These are phyloP conservation scores for Clarireedia homoeocarpa DNA, from an alignment of 2,329 filamentous ascomycete genomes.

Conservation along the genomic window DNA sequence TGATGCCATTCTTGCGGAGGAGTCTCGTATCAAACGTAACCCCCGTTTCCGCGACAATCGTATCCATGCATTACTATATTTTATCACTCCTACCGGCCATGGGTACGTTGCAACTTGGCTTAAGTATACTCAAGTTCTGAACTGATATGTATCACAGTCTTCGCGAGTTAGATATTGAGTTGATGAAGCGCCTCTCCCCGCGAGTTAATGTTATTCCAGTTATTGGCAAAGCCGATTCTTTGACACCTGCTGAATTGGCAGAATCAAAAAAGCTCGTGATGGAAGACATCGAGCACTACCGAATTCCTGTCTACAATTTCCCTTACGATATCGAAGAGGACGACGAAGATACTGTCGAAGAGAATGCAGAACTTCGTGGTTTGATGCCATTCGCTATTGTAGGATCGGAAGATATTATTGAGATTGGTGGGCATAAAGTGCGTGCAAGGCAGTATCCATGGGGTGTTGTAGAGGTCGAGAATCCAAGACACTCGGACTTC, in stretches of 20 bases:
- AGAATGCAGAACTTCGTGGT: constrained; percentile 94
- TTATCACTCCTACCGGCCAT: constrained; percentile 96
- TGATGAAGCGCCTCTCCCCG: constrained; percentile 98
- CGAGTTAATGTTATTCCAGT: constrained; percentile 98
- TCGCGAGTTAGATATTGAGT: constrained; percentile 96
- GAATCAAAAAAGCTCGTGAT: constrained; percentile 99
- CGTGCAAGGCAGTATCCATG: constrained; percentile 96
- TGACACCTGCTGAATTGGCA: constrained; percentile 91
- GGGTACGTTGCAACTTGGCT: constrained; percentile 49
- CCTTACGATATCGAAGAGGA: constrained; percentile 99
- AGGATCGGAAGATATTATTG: constrained; percentile 89
- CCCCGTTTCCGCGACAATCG: constrained; percentile 98
- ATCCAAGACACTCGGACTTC: constrained; percentile 98
- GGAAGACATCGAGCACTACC: constrained; percentile 99
- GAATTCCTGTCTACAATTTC: constrained; percentile 99
- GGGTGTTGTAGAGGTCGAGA: constrained; percentile 98
- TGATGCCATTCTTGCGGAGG: constrained; percentile 97
- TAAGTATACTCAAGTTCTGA: neutral
- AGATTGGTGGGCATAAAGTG: constrained; percentile 87
- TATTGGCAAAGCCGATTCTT: constrained; percentile 95
- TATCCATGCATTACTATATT: constrained; percentile 96
- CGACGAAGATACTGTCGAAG: constrained; percentile 97
- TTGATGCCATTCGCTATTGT: constrained; percentile 99
- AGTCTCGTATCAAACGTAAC: constrained; percentile 99
- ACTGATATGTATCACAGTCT: constrained; percentile 49